A percentile compares a stretch with the other conserved stretches of the same genome.
These are phyloP conservation scores for Dendrobium catenatum DNA, from an alignment of 106 monocot genomes.

Conservation along the genomic window DNA sequence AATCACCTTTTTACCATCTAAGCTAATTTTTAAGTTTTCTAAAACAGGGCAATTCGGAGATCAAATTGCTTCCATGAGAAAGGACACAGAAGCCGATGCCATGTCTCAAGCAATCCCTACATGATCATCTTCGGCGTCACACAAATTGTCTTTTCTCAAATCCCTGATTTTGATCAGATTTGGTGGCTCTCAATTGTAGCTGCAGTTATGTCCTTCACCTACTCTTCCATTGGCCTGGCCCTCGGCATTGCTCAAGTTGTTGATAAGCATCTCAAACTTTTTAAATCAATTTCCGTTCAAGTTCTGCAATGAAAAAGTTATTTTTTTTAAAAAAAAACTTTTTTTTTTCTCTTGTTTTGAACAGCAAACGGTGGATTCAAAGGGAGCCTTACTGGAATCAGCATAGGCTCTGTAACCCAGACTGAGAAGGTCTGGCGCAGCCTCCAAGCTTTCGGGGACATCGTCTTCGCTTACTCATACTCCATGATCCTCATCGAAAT, in stretches of 20 bases:
- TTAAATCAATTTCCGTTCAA: background rate
- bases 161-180: conserved; percentile 55
- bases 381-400: conserved; percentile 58
- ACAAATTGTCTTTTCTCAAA: conserved; percentile 49
- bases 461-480: conserved; percentile 94
- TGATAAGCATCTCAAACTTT: conserved; percentile 12
- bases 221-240: conserved; percentile 43
- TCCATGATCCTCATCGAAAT: conserved; percentile 93
- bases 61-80: conserved; percentile 52
- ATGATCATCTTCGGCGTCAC: conserved; percentile 37
- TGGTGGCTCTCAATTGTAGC: conserved; percentile 60
- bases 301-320: background rate
- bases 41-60: conserved; percentile 41
- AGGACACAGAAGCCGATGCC: conserved; percentile 35
- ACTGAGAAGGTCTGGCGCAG: conserved; percentile 70
- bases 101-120: conserved; percentile 37
- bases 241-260: conserved; percentile 41
- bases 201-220: conserved; percentile 55
- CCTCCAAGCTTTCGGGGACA: conserved; percentile 83
- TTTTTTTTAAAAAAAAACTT: background rate
- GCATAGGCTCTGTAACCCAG: conserved; percentile 39
- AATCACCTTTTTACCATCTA: background rate
- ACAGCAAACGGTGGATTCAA: conserved; percentile 46
- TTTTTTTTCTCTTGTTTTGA: background rate
- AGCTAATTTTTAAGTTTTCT: background rate